A percentile compares a stretch with the other conserved stretches of the same genome.
Evolutionary conservation across 129 eudicot species (phyloP).

Genomic region (Mikania micrantha): DNA sequence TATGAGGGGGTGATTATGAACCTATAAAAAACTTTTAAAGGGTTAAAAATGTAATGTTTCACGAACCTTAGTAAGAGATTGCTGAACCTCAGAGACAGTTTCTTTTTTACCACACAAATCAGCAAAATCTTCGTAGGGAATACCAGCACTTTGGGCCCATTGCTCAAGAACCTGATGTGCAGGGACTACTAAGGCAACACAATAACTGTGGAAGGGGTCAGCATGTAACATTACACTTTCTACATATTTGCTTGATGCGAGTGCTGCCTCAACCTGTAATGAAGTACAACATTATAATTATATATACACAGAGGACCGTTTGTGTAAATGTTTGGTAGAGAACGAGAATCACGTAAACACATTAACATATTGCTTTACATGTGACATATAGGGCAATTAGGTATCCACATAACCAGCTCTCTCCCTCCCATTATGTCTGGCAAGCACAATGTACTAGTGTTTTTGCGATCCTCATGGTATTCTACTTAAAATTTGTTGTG

Average conservation of each 20-base stretch:
- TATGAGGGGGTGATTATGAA: background rate
- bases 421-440: too few species aligned
- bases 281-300: background rate
- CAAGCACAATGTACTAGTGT: too few species aligned
- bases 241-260: slow-evolving; percentile 60
- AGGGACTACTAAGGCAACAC: slow-evolving; percentile 83
- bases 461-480: too few species aligned
- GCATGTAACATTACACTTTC: slow-evolving; percentile 83
- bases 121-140: slow-evolving; percentile 41
- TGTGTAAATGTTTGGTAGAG: too few species aligned
- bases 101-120: slow-evolving; percentile 70
- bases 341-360: too few species aligned
- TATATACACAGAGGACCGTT: background rate
- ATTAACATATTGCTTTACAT: too few species aligned
- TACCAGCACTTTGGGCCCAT: slow-evolving; percentile 69
- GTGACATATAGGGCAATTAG: too few species aligned
- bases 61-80: slow-evolving; percentile 70
- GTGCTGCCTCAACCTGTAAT: slow-evolving; percentile 90
- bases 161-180: slow-evolving; percentile 62
- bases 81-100: slow-evolving; percentile 67
- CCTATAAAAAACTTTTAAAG: background rate
- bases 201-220: slow-evolving; percentile 78
- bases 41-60: background rate
- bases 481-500: too few species aligned
- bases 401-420: too few species aligned